Percentiles rank a stretch among this genome's conserved stretches.
Conservation (phyloP, 176 grass and related monocot genomes). For the Oropetium thomaeum region DNA sequence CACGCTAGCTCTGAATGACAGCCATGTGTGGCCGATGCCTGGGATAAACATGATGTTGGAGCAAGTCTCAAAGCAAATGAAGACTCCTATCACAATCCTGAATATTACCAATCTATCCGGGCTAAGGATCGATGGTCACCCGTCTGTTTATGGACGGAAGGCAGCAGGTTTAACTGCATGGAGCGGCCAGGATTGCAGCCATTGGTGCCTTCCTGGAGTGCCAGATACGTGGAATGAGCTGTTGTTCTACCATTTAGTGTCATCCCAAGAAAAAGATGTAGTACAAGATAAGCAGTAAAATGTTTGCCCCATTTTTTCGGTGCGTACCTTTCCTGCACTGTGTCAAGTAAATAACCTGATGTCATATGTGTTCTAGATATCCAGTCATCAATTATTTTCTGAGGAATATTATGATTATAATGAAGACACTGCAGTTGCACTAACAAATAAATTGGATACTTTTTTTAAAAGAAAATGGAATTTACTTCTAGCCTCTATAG, state of each 20-base stretch:
- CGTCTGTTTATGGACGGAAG: conserved; percentile 75
- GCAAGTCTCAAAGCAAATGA: conserved; percentile 60
- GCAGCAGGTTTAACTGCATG: conserved; percentile 3
- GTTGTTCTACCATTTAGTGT: conserved; percentile 57
- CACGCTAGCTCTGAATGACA: conserved; percentile 51
- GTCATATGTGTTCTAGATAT: not conserved
- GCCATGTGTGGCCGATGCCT: conserved; percentile 27
- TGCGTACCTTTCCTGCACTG: no score
- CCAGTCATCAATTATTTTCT: not conserved
- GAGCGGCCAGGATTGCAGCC: conserved; percentile 72
- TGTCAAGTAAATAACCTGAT: not conserved
- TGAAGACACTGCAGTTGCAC: not conserved
- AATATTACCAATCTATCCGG: conserved; percentile 82
- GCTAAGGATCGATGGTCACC: conserved; percentile 82
- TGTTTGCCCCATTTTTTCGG: not conserved
- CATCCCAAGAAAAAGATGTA: conserved; percentile 21
- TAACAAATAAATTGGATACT: not conserved
- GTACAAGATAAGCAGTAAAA: no score
- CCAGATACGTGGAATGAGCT: conserved; percentile 81
- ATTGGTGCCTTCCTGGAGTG: conserved; percentile 84
- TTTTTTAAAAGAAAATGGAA: no score
- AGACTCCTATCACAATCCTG: conserved; percentile 61
- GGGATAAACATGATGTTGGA: conserved; percentile 64
- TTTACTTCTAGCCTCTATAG: no score
- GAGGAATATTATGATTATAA: not conserved